Conservation (phyloP, 2,329 filamentous ascomycete species). For the Aspergillus felis region DNA sequence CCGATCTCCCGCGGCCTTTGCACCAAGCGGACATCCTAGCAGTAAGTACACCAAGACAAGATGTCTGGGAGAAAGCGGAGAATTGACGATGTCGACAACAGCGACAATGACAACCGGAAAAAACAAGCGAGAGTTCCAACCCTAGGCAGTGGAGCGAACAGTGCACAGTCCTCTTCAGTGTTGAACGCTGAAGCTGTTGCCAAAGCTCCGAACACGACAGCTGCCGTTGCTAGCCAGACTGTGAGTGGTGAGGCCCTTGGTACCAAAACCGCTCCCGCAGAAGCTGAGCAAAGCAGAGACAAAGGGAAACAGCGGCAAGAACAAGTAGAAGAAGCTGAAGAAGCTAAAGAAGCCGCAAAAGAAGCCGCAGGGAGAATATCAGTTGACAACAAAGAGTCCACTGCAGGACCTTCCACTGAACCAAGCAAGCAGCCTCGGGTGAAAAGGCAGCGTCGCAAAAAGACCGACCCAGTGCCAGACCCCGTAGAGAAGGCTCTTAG, state of each 20-base stretch:
- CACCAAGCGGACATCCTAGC: background rate
- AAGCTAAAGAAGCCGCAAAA: background rate
- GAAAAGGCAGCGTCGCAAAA: slow-evolving; percentile 14
- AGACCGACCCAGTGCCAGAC: slow-evolving; percentile 19
- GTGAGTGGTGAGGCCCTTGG: background rate
- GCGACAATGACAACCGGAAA: background rate
- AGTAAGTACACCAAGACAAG: background rate
- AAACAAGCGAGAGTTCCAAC: background rate
- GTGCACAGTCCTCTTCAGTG: background rate
- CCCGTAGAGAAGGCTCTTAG: slow-evolving; percentile 17
- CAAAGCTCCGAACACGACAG: background rate
- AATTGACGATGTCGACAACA: background rate
- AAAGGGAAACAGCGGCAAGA: background rate
- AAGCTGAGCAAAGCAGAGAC: background rate
- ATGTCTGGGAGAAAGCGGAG: slow-evolving; percentile 1
- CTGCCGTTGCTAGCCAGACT: background rate
- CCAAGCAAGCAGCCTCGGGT: slow-evolving; percentile 49
- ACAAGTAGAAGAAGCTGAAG: background rate
- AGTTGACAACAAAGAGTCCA: background rate
- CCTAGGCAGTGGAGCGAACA: background rate
- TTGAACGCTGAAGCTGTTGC: background rate
- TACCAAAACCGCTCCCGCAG: background rate
- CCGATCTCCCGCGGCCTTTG: background rate
- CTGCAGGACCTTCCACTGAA: slow-evolving; percentile 8
- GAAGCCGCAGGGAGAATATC: background rate